Evolutionary conservation across 768 basidiomycete genomes (phyloP).

Genomic region (Phanerochaete carnosa): DNA sequence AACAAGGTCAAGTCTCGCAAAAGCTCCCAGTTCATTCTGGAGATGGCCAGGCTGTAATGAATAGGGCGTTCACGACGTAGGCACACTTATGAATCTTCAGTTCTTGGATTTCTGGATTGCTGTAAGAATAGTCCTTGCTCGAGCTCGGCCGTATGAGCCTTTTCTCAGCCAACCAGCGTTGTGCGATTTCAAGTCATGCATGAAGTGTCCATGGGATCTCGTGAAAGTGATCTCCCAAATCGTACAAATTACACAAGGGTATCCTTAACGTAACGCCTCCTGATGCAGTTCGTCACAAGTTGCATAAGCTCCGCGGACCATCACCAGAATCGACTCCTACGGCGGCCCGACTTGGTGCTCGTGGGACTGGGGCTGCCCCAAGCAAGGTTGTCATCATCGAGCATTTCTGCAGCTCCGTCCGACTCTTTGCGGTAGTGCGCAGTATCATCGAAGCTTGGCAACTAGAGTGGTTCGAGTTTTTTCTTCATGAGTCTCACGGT

Average conservation of each 20-base stretch:
- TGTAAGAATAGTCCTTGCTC: background rate
- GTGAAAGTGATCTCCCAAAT: background rate
- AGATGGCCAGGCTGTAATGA: conserved; percentile 36
- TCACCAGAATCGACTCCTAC: background rate
- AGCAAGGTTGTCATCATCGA: conserved; percentile 16
- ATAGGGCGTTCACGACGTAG: background rate
- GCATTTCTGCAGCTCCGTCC: conserved; percentile 6
- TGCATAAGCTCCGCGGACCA: background rate
- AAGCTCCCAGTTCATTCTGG: conserved; percentile 43
- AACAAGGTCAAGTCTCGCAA: conserved; percentile 74
- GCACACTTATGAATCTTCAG: background rate
- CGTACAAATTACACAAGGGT: conserved; percentile 2
- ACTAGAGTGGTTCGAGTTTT: background rate
- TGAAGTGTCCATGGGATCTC: background rate
- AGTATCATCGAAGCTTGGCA: background rate
- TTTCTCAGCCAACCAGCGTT: background rate
- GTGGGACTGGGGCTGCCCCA: conserved; percentile 12
- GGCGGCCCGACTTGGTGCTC: background rate
- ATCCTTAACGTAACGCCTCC: background rate
- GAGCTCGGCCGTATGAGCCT: background rate
- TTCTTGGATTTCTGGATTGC: background rate
- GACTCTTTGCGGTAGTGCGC: background rate
- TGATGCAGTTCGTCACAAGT: background rate
- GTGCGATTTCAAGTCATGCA: too few species aligned
- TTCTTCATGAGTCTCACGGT: background rate